Evolutionary conservation across 306 rosid genomes (phyloP).

Genomic region (Clitoria ternatea): DNA sequence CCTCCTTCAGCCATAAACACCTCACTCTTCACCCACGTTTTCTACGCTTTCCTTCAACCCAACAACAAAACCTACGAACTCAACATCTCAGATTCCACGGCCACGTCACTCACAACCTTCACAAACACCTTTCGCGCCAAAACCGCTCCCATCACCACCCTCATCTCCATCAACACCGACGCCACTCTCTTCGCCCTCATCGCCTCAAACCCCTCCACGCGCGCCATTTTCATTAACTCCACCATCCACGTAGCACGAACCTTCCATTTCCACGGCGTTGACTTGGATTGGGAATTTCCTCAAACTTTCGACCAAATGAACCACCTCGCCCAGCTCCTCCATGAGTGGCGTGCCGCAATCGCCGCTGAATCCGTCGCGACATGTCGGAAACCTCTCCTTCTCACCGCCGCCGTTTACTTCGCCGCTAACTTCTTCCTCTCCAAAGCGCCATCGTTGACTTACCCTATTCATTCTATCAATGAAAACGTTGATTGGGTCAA

Average conservation of each 20-base stretch:
- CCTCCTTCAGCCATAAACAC: constrained; percentile 66
- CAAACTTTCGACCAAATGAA: constrained; percentile 37
- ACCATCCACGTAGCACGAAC: constrained; percentile 47
- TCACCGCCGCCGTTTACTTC: constrained; percentile 70
- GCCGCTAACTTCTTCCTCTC: constrained; percentile 29
- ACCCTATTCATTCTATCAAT: constrained; percentile 41
- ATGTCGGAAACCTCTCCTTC: constrained; percentile 34
- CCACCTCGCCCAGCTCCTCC: constrained; percentile 32
- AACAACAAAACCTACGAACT: constrained; percentile 36
- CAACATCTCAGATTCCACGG: constrained; percentile 27
- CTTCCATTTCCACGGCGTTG: constrained; percentile 63
- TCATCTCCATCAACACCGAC: constrained; percentile 36
- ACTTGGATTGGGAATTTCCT: constrained; percentile 80
- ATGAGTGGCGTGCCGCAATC: constrained; percentile 38
- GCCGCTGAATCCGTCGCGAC: constrained; percentile 24
- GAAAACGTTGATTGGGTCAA: constrained; percentile 59
- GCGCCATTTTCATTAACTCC: constrained; percentile 56
- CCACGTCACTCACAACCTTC: constrained; percentile 36
- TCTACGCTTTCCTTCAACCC: constrained; percentile 54
- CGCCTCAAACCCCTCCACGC: constrained; percentile 36
- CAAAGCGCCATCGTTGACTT: constrained; percentile 6
- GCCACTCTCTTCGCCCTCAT: constrained; percentile 32
- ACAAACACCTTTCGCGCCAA: constrained; percentile 34
- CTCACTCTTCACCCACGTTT: constrained; percentile 59
- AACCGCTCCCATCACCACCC: constrained; percentile 35